Percentiles rank a stretch among this genome's conserved stretches.
These are phyloP conservation scores for Hypoxylon sp. DNA, from an alignment of 2,329 filamentous ascomycete species.

Conservation along the genomic window DNA sequence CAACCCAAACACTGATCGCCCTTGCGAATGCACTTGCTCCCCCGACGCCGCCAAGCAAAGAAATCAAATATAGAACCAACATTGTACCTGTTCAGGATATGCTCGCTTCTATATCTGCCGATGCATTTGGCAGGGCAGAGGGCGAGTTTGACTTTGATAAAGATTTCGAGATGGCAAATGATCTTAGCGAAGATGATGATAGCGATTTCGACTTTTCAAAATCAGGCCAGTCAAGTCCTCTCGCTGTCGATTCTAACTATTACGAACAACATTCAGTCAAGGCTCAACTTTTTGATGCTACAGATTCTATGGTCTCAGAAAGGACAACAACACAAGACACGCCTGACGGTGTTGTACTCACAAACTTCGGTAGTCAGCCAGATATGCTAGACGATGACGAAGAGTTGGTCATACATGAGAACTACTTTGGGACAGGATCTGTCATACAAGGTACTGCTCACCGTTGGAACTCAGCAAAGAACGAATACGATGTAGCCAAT, in stretches of 20 bases:
- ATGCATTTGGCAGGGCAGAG: slow-evolving; percentile 79
- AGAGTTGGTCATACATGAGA: slow-evolving; percentile 79
- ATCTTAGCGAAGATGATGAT: slow-evolving; percentile 61
- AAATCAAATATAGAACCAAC: slow-evolving; percentile 88
- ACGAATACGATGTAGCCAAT: slow-evolving; percentile 79
- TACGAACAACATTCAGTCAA: slow-evolving; percentile 61
- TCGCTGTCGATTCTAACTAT: slow-evolving; percentile 63
- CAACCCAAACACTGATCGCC: slow-evolving; percentile 89
- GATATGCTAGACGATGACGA: slow-evolving; percentile 68
- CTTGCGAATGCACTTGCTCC: slow-evolving; percentile 86
- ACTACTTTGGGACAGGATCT: slow-evolving; percentile 79
- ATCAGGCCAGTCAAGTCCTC: slow-evolving; percentile 54
- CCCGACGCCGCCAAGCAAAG: slow-evolving; percentile 84
- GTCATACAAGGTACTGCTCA: slow-evolving; percentile 77
- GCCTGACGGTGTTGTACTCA: slow-evolving; percentile 63
- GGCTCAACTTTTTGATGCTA: slow-evolving; percentile 66
- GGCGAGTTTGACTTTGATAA: slow-evolving; percentile 75
- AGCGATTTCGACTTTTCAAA: slow-evolving; percentile 58
- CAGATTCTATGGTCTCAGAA: slow-evolving; percentile 57
- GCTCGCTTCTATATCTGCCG: slow-evolving; percentile 89
- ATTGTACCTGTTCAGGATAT: slow-evolving; percentile 89
- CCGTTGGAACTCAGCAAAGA: slow-evolving; percentile 84
- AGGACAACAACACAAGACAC: slow-evolving; percentile 62
- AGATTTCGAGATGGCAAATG: slow-evolving; percentile 71
- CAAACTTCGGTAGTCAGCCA: slow-evolving; percentile 58